Evolutionary conservation across 331 rosid species (phyloP), one percentile per base, ranked within the genome.

Genomic region (Pyrus hybrid): DNA sequence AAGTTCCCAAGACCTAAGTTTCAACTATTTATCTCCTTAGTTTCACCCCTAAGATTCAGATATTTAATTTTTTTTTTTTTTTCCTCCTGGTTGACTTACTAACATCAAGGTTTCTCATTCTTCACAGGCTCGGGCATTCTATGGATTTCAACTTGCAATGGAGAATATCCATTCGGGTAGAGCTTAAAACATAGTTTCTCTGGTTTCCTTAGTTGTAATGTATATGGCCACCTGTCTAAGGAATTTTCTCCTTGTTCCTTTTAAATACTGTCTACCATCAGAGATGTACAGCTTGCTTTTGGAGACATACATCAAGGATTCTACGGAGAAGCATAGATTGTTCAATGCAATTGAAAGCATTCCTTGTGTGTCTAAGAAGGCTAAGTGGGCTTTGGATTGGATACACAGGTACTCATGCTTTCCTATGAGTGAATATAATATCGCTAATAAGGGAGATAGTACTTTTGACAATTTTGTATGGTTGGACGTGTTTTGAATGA

Each of bases 141-240:
- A 91, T 73, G 96, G 97, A 73, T 91, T 93, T 86, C 98, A 93
- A 78, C 87, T 93, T 77, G 98, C 97, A 66, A 91, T 91, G 87
- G 98, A 93, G 87, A 93, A 93, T 85, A 84, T 93, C 78, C 98
- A 93, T 81, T 93, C 97, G 60, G 95, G 97, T 93, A 88, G 67
- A 76, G 77, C 74, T 81, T 71, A 65, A 62, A 41, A 72, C 35
- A 71, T 70, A 33, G 41, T 45, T 45, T 16, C 61, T 77, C 68
- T 60, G 22, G 63, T 51, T 47, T 72, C 60, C 76, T 61, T 67
- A 37, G 45, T 64, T 58, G 62, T 70, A 58, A 61, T 73, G 17
- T 71, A 37, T 41, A 41, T 33, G 60, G 65, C 75, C 64, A 35
- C 79, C 85, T 85, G 80, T 68, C 63, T 47, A 54, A 56, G 66